Base-by-base conservation (phyloP, 768 basidiomycete genomes). In the Podaxis mareebaensis region DNA sequence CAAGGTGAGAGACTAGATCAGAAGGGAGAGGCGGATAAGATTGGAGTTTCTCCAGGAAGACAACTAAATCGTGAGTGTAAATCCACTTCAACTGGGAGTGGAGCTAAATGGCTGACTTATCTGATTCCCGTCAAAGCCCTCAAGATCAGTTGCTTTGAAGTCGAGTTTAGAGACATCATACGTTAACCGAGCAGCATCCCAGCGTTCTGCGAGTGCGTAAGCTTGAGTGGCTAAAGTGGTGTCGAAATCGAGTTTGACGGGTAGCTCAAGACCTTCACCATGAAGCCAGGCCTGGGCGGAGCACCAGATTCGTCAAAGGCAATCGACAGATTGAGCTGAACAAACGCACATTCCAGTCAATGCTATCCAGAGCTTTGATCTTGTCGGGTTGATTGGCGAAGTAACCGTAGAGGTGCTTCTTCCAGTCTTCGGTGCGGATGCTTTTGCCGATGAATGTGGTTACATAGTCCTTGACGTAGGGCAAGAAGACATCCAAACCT, bases 361-460 rank as follows among this genome's bases (percentile, higher is more conserved):
- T 78, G 53, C 76, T 83, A 65, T 93, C 81, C 38, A 96, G 79
- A 1, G 80, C 81, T 66, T 85, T 81, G 66, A 90, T 75, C 69
- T 89, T 88, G 61, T 89, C 85, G 7, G 78, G 73, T 63, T 90
- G 71, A 58, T 78, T 79, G 53, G 75, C 74, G 75, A 83, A 96
- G 73, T 89, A 95, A 5, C 67, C 77, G 69, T 89, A 92, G 12
- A 96, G 75, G 70, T 96, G 91, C 0, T 79, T 77, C 69, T 91
- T 91, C 94, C 94, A 96, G 66, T 94, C 81, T 30, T 86, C 78
- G 0, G 93, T 95, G 12, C 89, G 89, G 72, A 95, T 93, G 65
- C 90, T 92, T 74, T 87, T 84, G 6, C 93, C 91, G 68, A 85
- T 87, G 75, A 90, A 96, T 0, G 89, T 92, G 58, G 81, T 79